These are phyloP conservation scores for Taphrina pruni DNA, from an alignment of 1,139 yeast species.

Conservation along the genomic window DNA sequence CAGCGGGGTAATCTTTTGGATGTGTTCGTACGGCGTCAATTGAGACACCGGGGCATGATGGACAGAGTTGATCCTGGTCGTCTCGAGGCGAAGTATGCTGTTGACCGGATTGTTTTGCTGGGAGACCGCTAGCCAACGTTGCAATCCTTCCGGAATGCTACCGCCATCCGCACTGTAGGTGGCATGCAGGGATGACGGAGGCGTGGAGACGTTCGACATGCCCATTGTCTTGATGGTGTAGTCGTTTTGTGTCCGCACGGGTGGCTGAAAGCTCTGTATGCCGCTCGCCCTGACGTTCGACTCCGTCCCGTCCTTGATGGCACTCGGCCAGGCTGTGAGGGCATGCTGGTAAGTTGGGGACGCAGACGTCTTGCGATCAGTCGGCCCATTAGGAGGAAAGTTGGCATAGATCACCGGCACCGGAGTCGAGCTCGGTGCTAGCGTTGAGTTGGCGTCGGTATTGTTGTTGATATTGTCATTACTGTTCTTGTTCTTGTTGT, in stretches of 20 bases:
- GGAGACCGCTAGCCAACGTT: constrained; percentile 27
- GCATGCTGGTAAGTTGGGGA: constrained; percentile 1
- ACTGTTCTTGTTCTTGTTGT: background rate
- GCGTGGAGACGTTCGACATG: background rate
- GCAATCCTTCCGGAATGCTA: constrained; percentile 8
- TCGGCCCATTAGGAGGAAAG: background rate
- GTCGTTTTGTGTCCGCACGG: background rate
- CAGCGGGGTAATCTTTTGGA: background rate
- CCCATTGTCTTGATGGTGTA: background rate
- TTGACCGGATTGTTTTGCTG: constrained; percentile 34
- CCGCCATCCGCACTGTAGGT: background rate
- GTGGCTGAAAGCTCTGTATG: constrained; percentile 6
- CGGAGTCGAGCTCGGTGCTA: constrained; percentile 4
- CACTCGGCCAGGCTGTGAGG: constrained; percentile 4
- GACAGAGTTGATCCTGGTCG: background rate
- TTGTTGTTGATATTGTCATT: constrained; percentile 4
- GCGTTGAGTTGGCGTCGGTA: background rate
- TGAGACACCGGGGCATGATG: background rate
- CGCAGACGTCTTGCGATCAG: background rate
- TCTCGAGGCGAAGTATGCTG: constrained; percentile 18
- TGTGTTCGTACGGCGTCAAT: background rate
- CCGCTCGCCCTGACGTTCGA: constrained; percentile 34
- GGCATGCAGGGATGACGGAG: background rate
- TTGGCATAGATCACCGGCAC: constrained; percentile 2
- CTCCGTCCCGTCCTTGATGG: constrained; percentile 24